Base-by-base conservation (phyloP, 1,284 basidiomycete species). In the Ceratorhiza oryzae-sativae region DNA sequence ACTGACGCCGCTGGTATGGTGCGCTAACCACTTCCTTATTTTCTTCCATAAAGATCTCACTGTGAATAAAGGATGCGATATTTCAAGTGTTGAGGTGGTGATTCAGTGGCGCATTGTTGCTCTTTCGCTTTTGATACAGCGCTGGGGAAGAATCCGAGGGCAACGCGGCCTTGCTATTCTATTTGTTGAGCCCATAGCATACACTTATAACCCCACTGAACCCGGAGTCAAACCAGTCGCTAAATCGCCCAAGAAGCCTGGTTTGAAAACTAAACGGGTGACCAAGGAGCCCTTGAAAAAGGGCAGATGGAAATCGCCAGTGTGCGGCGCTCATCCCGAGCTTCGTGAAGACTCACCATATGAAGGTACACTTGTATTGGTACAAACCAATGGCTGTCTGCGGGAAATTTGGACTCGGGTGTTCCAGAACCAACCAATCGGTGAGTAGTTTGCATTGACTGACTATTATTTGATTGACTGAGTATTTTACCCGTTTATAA, bases 1-100 rank as follows among this genome's bases (percentile, higher is more conserved):
- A 81, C 80, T 4, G 80, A 82, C 71, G 79, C 80, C 36, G 79
- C 80, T 3, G 79, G 80, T 72, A 81, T 81, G 80, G 80, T 81
- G 61, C 73, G 79, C 73, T 0, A 4, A 62, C 2, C 25, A 25
- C 34, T n/a, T 49, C 18, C 27, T 25, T 10, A 56, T n/a, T 10
- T 58, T 20, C 20, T 59, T 23, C 46, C 34, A 30, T 27, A 18
- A 23, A 56, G 15, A 10, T 18, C 30, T 13, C 34, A 56, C 53
- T 34, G n/a, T 18, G 4, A 18, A 36, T 9, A 15, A 81, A 80
- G 80, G 80, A 20, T 80, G 80, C 59, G 79, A 81, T 71, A 77
- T 80, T 49, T 78, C 79, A 0, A 77, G 80, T 60, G 77, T 81
- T 13, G 78, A 81, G 18, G 49, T 80, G 10, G 79, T 81, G 6